A percentile compares a stretch with the other conserved stretches of the same genome.
phyloP scores from a whole-genome alignment of 106 monocot genomes.

The Hemerocallis citrina region DNA sequence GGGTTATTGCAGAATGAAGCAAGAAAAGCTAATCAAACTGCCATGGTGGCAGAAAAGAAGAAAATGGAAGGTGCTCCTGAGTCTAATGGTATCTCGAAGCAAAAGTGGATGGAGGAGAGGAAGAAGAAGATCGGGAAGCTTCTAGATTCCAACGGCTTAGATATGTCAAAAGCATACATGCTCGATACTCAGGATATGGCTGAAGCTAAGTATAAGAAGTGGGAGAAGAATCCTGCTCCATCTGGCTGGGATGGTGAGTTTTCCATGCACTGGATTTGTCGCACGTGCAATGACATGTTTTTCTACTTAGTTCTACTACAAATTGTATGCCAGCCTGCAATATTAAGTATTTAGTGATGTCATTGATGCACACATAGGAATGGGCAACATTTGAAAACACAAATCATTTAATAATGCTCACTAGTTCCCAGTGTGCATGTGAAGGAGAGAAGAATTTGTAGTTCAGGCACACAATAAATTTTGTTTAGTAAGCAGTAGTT shows the following conservation, averaged over 20 bases:
- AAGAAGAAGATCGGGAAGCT: constrained; percentile 97
- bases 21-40: constrained; percentile 84
- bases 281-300: no score
- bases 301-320: no score
- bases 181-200: constrained; percentile 95
- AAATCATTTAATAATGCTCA: no score
- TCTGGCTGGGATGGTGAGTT: constrained; percentile 91
- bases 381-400: no score
- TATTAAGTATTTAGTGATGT: no score
- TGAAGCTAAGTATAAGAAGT: constrained; percentile 93
- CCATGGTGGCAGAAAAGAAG: constrained; percentile 84
- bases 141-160: constrained; percentile 93
- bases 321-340: no score
- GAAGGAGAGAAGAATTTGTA: no score
- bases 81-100: constrained; percentile 85
- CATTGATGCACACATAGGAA: no score
- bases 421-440: no score
- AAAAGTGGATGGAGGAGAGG: constrained; percentile 93
- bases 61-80: constrained; percentile 70
- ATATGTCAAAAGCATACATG: constrained; percentile 94
- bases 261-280: no score
- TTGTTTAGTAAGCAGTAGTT: no score
- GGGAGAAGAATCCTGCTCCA: constrained; percentile 99
- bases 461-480: no score
- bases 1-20: constrained; percentile 97